phyloP scores from a whole-genome alignment of 2,329 filamentous ascomycete genomes.

The Aspergillus hiratsukae region DNA sequence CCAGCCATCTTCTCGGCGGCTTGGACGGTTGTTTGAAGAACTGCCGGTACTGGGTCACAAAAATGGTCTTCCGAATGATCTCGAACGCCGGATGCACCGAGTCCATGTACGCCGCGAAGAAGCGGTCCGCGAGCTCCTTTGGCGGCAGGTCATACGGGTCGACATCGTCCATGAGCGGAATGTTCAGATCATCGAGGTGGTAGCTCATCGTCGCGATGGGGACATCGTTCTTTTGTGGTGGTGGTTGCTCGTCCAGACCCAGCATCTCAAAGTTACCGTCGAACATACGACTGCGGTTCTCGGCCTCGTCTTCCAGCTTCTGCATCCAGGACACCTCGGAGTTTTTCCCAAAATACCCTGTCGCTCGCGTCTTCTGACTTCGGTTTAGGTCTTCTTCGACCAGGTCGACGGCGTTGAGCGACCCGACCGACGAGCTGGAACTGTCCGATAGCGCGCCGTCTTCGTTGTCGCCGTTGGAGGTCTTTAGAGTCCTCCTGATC shows the following conservation, averaged over 20 bases:
- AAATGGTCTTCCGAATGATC: slow-evolving; percentile 35
- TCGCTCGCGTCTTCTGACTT: slow-evolving; percentile 30
- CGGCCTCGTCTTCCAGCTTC: slow-evolving; percentile 28
- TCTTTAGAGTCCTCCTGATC: slow-evolving; percentile 17
- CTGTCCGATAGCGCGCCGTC: slow-evolving; percentile 12
- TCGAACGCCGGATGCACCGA: slow-evolving; percentile 39
- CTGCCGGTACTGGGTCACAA: slow-evolving; percentile 35
- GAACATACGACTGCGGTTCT: slow-evolving; percentile 14
- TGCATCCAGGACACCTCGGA: slow-evolving; percentile 43
- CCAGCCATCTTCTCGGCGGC: slow-evolving; percentile 35
- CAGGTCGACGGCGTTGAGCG: slow-evolving; percentile 37
- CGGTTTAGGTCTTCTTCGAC: slow-evolving; percentile 41
- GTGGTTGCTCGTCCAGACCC: neutral
- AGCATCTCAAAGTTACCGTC: slow-evolving; percentile 2
- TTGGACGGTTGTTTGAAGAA: slow-evolving; percentile 24
- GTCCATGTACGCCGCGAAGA: slow-evolving; percentile 36
- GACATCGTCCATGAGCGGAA: slow-evolving; percentile 30
- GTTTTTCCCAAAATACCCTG: slow-evolving; percentile 42
- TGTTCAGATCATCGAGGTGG: slow-evolving; percentile 37
- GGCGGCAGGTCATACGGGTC: slow-evolving; percentile 36
- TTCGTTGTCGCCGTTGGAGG: slow-evolving; percentile 10
- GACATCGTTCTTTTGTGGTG: slow-evolving; percentile 9
- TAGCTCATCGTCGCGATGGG: slow-evolving; percentile 31
- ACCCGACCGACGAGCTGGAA: slow-evolving; percentile 27
- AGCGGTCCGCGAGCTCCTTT: slow-evolving; percentile 32